Evolutionary conservation across 2,329 filamentous ascomycete genomes (phyloP), one percentile per base, ranked within the genome.

Genomic region (Exophiala xenobiotica): DNA sequence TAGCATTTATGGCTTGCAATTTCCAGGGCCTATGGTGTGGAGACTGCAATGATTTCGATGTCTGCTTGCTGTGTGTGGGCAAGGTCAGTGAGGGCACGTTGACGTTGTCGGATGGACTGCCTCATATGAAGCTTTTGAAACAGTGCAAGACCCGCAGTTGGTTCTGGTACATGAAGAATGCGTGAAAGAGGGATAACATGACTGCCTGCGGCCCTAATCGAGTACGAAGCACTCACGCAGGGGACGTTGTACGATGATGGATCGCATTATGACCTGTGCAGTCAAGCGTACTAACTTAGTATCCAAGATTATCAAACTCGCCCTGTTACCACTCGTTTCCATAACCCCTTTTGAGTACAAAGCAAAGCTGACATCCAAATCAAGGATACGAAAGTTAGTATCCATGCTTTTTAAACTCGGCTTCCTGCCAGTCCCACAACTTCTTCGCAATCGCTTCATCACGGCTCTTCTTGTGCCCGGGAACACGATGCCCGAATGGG

Each of bases 371-470:
- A 5, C 9, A 6, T 2, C 14, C n/a, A n/a, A n/a, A n/a, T 22
- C 35, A 39, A 39, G 18, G 19, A 2, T 3, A 5, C 11, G 16
- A 7, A 20, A 29, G 27, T 6, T 19, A 31, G 18, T 49, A 45
- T 6, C 48, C 48, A 45, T 51, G 31, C 31, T 38, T 31, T 16
- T 18, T 31, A 14, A 62, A 33, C 19, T 61, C 59, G 7, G 54
- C 49, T 46, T 64, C 52, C n/a, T 67, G 70, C 65, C 66, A 73
- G 16, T 66, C 63, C 69, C 70, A 73, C 40, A 72, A 40, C 48
- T 67, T 57, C 46, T 64, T 62, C 6, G 63, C 64, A 50, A 68
- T 41, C 33, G 55, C 50, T 33, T 58, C 54, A 55, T 69, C 62
- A 37, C 38, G 20, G 9, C 51, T 41, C 26, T 19, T 23, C 52